phyloP scores from a whole-genome alignment of 2,329 filamentous ascomycete genomes.

The Sarocladium oryzae region DNA sequence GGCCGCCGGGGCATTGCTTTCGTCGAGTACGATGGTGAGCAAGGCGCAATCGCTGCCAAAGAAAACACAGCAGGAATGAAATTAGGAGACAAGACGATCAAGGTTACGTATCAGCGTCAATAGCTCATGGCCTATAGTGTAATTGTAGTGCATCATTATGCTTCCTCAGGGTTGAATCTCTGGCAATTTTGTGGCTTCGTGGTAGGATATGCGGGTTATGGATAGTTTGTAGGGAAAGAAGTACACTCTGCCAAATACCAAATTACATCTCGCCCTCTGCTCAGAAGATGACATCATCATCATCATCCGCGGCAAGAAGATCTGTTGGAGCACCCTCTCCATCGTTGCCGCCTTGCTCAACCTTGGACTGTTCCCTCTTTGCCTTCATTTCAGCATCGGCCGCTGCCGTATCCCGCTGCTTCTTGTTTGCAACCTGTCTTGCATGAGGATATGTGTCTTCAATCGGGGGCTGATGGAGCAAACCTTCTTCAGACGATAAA shows the following conservation, averaged over 20 bases:
- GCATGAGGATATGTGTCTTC: constrained; percentile 1
- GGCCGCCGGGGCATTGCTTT: constrained; percentile 86
- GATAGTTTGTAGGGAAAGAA: background rate
- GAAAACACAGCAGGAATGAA: constrained; percentile 84
- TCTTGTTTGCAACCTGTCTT: constrained; percentile 67
- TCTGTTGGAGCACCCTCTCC: constrained; percentile 46
- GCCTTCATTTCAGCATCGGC: constrained; percentile 70
- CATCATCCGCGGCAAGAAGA: constrained; percentile 67
- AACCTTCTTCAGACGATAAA: constrained; percentile 90
- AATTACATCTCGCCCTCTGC: no score
- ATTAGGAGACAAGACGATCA: constrained; percentile 71
- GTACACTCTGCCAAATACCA: constrained; percentile 1
- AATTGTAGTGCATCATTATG: background rate
- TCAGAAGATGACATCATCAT: constrained; percentile 82
- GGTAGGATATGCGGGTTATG: background rate
- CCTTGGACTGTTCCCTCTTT: constrained; percentile 48
- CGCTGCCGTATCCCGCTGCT: constrained; percentile 68
- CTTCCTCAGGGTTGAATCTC: background rate
- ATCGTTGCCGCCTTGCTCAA: constrained; percentile 20
- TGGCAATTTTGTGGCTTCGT: background rate
- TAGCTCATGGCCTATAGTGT: constrained; percentile 30
- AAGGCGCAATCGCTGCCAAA: constrained; percentile 86
- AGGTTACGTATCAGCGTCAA: constrained; percentile 94
- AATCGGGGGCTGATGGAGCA: background rate
- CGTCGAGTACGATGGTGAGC: constrained; percentile 89